Base-by-base conservation (phyloP, 371 early-diverging fungal species). In the Antonospora locustae region DNA sequence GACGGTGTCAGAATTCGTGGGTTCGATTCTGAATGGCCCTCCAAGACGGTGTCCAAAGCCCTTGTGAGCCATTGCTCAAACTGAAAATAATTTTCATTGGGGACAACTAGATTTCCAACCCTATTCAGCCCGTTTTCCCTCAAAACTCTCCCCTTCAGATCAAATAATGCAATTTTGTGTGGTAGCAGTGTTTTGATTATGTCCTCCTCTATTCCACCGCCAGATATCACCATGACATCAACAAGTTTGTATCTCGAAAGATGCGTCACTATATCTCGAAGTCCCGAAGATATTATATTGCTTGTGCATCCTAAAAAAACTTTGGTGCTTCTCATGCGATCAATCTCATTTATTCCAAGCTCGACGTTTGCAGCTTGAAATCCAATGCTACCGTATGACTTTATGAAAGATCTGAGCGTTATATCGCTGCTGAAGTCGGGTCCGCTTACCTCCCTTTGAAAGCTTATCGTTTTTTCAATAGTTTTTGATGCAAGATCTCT, bases 141-240 rank as follows among this genome's bases (percentile, higher is more conserved):
- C 55, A 98, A 71, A 3, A 79, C 79, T 3, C 78, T 75, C 6
- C 96, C 98, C 9, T 82, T 69, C 14, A 87, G 69, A 1, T 66
- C 25, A 64, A 93, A 96, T 17, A 79, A 79, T 4, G 88, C 93
- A 30, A 91, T 61, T 57, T 84, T 88, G 0, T 92, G 92, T 0
- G 83, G 81, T 6, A 80, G 86, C 23, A 95, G 71, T 63, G 92
- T 90, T 76, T 96, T 98, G 69, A 96, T 96, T 48, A 98, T 81
- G 66, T 98, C 99, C 67, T 96, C 96, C 67, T 96, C 99, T 5
- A 98, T 78, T 46, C 96, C 96, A 47, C 97, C 99, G 4, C 89
- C 97, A 11, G 92, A 87, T 0, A 90, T 79, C 0, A 94, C 95
- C 48, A 95, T 58, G 23, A 86, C 85, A 71, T 92, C 84, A 0